Evolutionary conservation across 768 basidiomycete species (phyloP), one percentile per base, ranked within the genome.

Genomic region (Podaxis mareebaensis): DNA sequence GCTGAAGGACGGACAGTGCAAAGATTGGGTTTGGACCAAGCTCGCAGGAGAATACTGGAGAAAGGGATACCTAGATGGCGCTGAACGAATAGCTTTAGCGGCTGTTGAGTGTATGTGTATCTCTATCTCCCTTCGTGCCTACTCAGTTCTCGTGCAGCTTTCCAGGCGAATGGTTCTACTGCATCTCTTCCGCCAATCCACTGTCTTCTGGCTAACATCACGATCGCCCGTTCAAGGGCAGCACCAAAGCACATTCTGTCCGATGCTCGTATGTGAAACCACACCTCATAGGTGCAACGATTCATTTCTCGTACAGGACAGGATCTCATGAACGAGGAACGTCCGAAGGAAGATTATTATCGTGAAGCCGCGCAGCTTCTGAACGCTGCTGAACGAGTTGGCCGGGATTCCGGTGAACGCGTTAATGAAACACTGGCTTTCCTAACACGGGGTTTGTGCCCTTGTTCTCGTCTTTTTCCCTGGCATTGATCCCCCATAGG

Each of bases 41-140:
- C 81, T 96, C 22, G 93, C 94, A 8, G 87, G 86, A 15, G 95
- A 96, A 75, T 96, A 96, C 70, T 94, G 93, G 91, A 78, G 90
- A 65, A 83, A 87, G 67, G 91, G 90, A 0, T 83, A 87, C 66
- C 76, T 91, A 54, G 85, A 87, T 26, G 88, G 86, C 7, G 94
- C 94, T 12, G 90, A 95, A 73, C 85, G 84, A 67, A 89, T 96
- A 53, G 87, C 89, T 30, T 75, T 78, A 36, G 80, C 83, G 54
- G 95, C 88, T 15, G 78, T 87, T 42, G 85, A 87, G 67, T 83
- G 91, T 91, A 70, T 65, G 86, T 77, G 52, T 63, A 48, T 46
- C 60, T 53, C 22, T 39, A 51, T 33, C 24, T 20, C 26, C 61
- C 33, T 64, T 55, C 33, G 58, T 39, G 44, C 58, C 57, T 68